phyloP scores from a whole-genome alignment of 2,329 filamentous ascomycete species.

The Pseudogymnoascus sp. region DNA sequence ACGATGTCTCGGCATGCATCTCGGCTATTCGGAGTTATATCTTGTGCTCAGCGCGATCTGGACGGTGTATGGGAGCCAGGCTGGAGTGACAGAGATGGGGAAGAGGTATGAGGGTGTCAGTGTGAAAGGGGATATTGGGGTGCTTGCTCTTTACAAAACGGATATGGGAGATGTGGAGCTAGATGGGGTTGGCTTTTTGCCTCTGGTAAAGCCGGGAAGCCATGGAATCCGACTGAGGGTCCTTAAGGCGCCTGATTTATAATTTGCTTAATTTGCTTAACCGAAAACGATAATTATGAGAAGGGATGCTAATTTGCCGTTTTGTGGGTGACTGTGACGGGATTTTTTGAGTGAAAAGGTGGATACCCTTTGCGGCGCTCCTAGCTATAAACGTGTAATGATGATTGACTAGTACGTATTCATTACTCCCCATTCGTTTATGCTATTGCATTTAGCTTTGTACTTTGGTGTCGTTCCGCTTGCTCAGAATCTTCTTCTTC shows the following conservation, averaged over 20 bases:
- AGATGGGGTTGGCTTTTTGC: constrained; percentile 15
- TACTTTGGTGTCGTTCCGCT: too few relatives aligned
- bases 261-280: too few relatives aligned
- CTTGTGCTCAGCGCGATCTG: constrained; percentile 15
- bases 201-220: not conserved
- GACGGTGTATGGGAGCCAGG: constrained; percentile 14
- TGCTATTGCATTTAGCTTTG: too few relatives aligned
- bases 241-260: too few relatives aligned
- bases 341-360: not conserved
- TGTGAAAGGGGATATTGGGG: constrained; percentile 16
- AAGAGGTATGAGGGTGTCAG: constrained; percentile 11
- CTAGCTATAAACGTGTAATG: too few relatives aligned
- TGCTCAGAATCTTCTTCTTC: too few relatives aligned
- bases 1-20: constrained; percentile 33
- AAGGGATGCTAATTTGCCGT: not conserved
- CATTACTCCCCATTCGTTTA: too few relatives aligned
- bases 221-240: not conserved
- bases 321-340: not conserved
- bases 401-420: too few relatives aligned
- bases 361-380: not conserved
- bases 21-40: constrained; percentile 21
- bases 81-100: not conserved
- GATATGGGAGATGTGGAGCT: constrained; percentile 20
- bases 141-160: constrained; percentile 25
- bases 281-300: not conserved